Conservation (phyloP, 345 rosid genomes). For the Bruguiera parviflora region DNA sequence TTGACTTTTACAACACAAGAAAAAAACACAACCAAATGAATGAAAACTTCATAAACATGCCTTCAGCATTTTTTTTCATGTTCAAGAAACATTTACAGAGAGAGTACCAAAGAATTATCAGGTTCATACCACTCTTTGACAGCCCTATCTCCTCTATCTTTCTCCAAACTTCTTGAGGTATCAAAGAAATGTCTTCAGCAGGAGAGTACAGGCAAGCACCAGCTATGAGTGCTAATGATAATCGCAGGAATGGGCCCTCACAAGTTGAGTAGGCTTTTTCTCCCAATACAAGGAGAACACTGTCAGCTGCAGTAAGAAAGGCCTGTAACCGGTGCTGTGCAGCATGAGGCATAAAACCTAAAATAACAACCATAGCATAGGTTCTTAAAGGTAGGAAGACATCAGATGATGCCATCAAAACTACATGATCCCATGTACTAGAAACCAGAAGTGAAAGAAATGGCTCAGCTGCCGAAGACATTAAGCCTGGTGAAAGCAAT, state of each 20-base stretch:
- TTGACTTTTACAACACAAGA: slow-evolving; percentile 33
- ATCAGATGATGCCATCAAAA: slow-evolving; percentile 62
- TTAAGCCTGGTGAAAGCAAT: slow-evolving; percentile 34
- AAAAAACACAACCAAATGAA: neutral
- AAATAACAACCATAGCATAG: slow-evolving; percentile 61
- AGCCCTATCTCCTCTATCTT: slow-evolving; percentile 51
- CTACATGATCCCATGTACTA: slow-evolving; percentile 69
- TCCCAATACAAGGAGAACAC: slow-evolving; percentile 54
- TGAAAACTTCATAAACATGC: slow-evolving; percentile 2
- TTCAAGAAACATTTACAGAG: neutral
- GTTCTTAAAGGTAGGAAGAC: slow-evolving; percentile 46
- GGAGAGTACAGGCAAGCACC: slow-evolving; percentile 69
- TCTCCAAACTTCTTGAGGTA: slow-evolving; percentile 65
- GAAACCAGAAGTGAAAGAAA: slow-evolving; percentile 51
- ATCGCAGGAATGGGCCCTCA: slow-evolving; percentile 58
- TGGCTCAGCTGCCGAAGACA: slow-evolving; percentile 38
- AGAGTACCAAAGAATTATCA: neutral
- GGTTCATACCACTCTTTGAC: slow-evolving; percentile 47
- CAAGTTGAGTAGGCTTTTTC: slow-evolving; percentile 44
- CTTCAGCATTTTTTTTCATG: neutral
- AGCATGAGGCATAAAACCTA: slow-evolving; percentile 60
- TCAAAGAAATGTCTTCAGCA: slow-evolving; percentile 58
- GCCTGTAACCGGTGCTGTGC: slow-evolving; percentile 51
- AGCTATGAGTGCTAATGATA: slow-evolving; percentile 65
- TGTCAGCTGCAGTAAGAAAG: slow-evolving; percentile 62